Evolutionary conservation across 2,329 filamentous ascomycete genomes (phyloP), one percentile per base, ranked within the genome.

Genomic region (Cladorrhinum sp.): DNA sequence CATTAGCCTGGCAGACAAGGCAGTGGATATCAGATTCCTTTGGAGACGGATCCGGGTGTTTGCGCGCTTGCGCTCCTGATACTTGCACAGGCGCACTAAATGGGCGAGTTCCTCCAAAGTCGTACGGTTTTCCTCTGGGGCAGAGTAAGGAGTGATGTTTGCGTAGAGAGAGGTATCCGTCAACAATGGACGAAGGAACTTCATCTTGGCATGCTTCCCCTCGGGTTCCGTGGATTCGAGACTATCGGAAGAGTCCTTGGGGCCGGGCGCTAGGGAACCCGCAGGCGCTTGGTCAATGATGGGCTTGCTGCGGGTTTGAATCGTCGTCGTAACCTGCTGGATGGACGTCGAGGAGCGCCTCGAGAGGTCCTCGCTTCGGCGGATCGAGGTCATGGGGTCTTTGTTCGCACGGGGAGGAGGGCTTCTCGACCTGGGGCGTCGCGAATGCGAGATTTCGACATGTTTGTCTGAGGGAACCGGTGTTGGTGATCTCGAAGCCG

Each of bases 51-150:
- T 80, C 67, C 90, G 83, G 51, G 87, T 89, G 71, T 88, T 87
- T 66, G 84, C 81, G 76, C 89, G 86, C 80, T 91, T 90, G 79
- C 89, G 88, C 80, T 91, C 88, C 75, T 94, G 90, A 73, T 92
- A 92, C 70, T 87, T 89, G 72, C 89, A 89, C 64, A 92, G 79
- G 63, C 89, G 86, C 66, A 92, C 88, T 68, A 93, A 76, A 73
- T 92, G 89, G 56, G 89, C 89, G 66, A 94, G 83, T 74, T 93
- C 89, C 70, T 90, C 86, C 63, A 94, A 79, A 14, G 87, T 89
- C 51, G 88, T 91, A 61, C 85, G 83, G 51, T 88, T 85, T 56
- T 80, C 80, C 63, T 88, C 84, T 39, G 82, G 80, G 54, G 82
- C 79, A 59, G 88, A 73, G 66, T 83, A 80, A 14, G 83, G 75